A percentile compares a stretch with the other conserved stretches of the same genome.
Evolutionary conservation across 495 filamentous ascomycete genomes (phyloP).

Genomic region (Amorphotheca resinae): DNA sequence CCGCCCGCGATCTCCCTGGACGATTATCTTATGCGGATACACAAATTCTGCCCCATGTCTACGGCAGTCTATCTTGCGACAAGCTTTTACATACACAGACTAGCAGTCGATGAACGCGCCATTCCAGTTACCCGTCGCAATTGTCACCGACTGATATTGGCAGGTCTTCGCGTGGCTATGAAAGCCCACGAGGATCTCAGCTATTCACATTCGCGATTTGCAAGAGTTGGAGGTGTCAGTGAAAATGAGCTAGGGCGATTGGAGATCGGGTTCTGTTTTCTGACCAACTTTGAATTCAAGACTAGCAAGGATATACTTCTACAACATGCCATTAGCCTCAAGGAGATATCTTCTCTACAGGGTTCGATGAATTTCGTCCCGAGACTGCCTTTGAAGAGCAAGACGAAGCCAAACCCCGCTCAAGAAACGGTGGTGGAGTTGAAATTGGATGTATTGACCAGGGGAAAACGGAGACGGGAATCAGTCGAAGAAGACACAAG

Average conservation of each 20-base stretch:
- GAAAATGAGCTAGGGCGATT: constrained; percentile 65
- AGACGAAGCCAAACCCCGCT: constrained; percentile 10
- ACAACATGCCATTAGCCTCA: constrained; percentile 26
- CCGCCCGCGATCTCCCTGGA: constrained; percentile 68
- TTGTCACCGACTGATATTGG: constrained; percentile 76
- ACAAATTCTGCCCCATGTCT: constrained; percentile 89
- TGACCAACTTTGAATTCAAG: constrained; percentile 68
- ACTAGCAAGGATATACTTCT: constrained; percentile 53
- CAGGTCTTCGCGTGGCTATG: constrained; percentile 73
- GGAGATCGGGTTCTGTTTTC: constrained; percentile 84
- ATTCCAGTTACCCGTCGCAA: constrained; percentile 70
- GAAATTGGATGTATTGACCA: constrained; percentile 15
- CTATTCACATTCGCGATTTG: constrained; percentile 71
- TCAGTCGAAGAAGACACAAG: neutral
- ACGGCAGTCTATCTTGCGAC: constrained; percentile 91
- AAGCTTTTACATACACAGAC: constrained; percentile 73
- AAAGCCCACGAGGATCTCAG: constrained; percentile 86
- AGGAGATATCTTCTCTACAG: constrained; percentile 18
- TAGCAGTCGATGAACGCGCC: constrained; percentile 60
- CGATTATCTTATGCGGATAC: constrained; percentile 77
- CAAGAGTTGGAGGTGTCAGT: constrained; percentile 81
- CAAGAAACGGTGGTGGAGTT: constrained; percentile 14
- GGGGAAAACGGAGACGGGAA: neutral
- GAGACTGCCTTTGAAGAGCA: constrained; percentile 16
- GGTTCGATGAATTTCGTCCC: constrained; percentile 20